Conservation (phyloP, 768 basidiomycete species). For the Sporobolomyces phaffii region DNA sequence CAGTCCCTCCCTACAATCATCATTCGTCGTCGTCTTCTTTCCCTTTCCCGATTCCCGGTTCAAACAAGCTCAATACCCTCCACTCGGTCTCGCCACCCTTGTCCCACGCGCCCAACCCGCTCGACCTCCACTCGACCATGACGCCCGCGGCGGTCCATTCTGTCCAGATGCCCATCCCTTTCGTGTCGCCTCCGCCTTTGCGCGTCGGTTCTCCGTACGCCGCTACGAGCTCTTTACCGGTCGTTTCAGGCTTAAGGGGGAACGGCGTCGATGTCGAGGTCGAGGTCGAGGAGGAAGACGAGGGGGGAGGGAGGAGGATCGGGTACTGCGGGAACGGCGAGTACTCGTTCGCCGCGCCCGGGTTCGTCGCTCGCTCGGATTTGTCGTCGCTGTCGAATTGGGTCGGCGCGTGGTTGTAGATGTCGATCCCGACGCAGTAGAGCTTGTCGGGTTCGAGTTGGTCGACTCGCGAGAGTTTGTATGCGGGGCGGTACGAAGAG, state of each 20-base stretch:
- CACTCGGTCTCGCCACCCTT: constrained; percentile 65
- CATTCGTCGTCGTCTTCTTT: constrained; percentile 12
- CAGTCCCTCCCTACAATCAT: no score
- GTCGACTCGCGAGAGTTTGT: constrained; percentile 44
- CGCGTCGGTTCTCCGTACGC: constrained; percentile 75
- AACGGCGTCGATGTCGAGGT: constrained; percentile 1
- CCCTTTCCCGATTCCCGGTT: neutral
- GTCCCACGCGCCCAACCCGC: constrained; percentile 71
- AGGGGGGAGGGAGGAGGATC: constrained; percentile 7
- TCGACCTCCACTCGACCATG: constrained; percentile 6
- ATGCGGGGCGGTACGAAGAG: constrained; percentile 49
- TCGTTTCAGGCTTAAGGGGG: constrained; percentile 50
- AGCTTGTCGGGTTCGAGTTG: constrained; percentile 48
- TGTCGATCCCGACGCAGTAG: constrained; percentile 65
- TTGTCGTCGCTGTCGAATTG: neutral
- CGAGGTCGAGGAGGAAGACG: neutral
- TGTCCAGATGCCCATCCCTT: constrained; percentile 75
- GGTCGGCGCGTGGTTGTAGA: constrained; percentile 60
- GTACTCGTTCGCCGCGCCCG: neutral
- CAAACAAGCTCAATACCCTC: constrained; percentile 49
- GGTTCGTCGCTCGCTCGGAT: neutral
- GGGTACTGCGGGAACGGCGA: constrained; percentile 13
- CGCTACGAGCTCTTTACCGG: constrained; percentile 71
- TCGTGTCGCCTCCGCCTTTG: constrained; percentile 76
- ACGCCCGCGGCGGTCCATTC: constrained; percentile 59